These are phyloP conservation scores for Rhodotorula graminis DNA, from an alignment of 768 basidiomycete species.

Conservation along the genomic window DNA sequence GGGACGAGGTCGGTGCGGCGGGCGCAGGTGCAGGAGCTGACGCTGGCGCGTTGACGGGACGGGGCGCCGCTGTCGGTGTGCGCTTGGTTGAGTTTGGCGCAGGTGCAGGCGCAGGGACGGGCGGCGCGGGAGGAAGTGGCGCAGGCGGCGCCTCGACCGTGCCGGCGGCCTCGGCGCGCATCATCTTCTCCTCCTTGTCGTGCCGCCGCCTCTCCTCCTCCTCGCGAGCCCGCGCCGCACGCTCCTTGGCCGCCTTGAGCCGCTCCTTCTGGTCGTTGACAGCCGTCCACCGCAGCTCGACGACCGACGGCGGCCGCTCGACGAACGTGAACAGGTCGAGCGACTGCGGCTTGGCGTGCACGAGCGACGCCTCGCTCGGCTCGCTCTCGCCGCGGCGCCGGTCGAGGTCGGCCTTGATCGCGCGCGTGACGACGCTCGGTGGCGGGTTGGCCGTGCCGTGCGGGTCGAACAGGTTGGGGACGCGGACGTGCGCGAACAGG, in stretches of 20 bases:
- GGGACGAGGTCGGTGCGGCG: background rate
- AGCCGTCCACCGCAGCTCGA: slow-evolving; percentile 25
- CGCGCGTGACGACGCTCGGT: slow-evolving; percentile 7
- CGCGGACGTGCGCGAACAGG: slow-evolving; percentile 15
- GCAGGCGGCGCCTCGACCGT: slow-evolving; percentile 1
- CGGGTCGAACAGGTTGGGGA: slow-evolving; percentile 30
- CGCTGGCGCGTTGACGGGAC: background rate
- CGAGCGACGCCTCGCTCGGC: background rate
- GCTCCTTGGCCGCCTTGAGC: slow-evolving; percentile 33
- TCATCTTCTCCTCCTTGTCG: slow-evolving; percentile 33
- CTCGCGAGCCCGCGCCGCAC: slow-evolving; percentile 29
- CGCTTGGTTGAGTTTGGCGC: background rate
- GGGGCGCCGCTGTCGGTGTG: background rate
- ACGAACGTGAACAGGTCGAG: slow-evolving; percentile 30
- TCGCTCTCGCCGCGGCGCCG: background rate
- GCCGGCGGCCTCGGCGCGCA: slow-evolving; percentile 35
- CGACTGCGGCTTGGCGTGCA: background rate
- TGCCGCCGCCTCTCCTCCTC: slow-evolving; percentile 28
- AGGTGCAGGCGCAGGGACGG: background rate
- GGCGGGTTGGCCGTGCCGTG: slow-evolving; percentile 15
- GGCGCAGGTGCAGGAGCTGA: too few species aligned
- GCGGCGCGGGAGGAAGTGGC: background rate
- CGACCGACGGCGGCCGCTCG: background rate
- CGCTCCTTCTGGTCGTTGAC: slow-evolving; percentile 35
- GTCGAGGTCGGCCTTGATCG: slow-evolving; percentile 17